phyloP scores from a whole-genome alignment of 2,329 filamentous ascomycete species.

The Madurella mycetomatis region DNA sequence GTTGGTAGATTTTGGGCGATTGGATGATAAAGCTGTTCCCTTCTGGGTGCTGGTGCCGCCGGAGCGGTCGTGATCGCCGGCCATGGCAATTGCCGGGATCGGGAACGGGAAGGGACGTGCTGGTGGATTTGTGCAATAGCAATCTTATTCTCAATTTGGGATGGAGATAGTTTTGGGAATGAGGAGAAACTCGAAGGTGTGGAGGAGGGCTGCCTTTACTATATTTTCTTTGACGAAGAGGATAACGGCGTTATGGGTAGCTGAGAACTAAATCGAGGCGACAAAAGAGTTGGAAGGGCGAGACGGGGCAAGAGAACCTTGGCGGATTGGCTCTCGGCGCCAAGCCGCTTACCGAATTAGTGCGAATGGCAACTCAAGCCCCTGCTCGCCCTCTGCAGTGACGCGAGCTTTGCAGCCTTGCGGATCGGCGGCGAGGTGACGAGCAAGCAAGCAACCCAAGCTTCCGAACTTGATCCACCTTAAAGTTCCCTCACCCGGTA shows the following conservation, averaged over 20 bases:
- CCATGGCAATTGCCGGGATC: background rate
- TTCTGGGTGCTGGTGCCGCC: background rate
- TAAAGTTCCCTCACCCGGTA: conserved; percentile 4
- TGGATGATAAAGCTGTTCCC: background rate
- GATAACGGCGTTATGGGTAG: too few relatives aligned
- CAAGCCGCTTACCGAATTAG: conserved; percentile 2
- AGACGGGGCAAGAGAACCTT: background rate
- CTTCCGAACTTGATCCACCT: conserved; percentile 6
- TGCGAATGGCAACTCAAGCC: background rate
- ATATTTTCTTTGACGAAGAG: too few relatives aligned
- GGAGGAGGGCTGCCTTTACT: too few relatives aligned
- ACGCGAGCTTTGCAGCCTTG: conserved; percentile 26
- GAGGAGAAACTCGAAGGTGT: too few relatives aligned
- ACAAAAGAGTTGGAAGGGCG: background rate
- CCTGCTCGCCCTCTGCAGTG: conserved; percentile 9
- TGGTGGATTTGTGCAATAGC: too few relatives aligned
- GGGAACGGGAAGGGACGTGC: background rate
- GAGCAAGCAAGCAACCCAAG: conserved; percentile 5
- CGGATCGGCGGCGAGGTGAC: conserved; percentile 17
- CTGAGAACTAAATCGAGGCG: too few relatives aligned
- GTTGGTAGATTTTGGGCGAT: conserved; percentile 4
- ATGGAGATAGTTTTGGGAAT: too few relatives aligned
- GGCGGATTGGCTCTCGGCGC: background rate
- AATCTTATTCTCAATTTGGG: too few relatives aligned
- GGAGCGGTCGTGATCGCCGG: background rate